Evolutionary conservation across 1,284 basidiomycete species (phyloP), one percentile per base, ranked within the genome.

Genomic region (Cutaneotrichosporon sp.): DNA sequence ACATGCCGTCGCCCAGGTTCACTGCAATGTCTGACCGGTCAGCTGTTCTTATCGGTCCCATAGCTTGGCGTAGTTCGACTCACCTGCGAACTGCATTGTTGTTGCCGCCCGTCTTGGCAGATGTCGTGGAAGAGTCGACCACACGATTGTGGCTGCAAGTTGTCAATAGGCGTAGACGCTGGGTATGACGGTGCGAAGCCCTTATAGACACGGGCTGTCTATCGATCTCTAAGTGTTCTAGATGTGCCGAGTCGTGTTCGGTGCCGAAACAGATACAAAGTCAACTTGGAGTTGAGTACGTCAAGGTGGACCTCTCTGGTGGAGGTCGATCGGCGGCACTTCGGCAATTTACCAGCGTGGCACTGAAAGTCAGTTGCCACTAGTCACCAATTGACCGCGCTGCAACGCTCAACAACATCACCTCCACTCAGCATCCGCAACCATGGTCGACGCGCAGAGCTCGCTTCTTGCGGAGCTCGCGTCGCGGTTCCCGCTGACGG

Each of bases 401-500:
- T 26, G 5, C 30, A 21, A 42, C 30, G 9, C 46, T 36, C 16
- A 57, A 38, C 55, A 18, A 57, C 26, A 31, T 32, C 57, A 14
- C 38, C 56, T 31, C 57, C 47, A 36, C 42, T 18, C 14, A n/a
- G 46, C 42, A 42, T 47, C 46, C 51, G 34, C 36, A 61, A 62
- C 56, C 53, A 76, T 74, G 74, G 64, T 70, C 49, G 67, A 65
- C 65, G 49, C 66, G 16, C 61, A 66, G 36, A 58, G 63, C n/a
- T 74, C 73, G 50, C 69, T 77, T 40, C 56, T 79, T 34, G 62
- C 68, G 65, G 71, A 72, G 34, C 76, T 81, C 3, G 65, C 77
- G 26, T 73, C 76, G 31, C 74, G 75, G 22, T 92, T 97, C 74
- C 91, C 94, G 18, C 82, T 97, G 68, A 91, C 94, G 5, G 85